These are phyloP conservation scores for Exophiala oligosperma DNA, from an alignment of 2,329 filamentous ascomycete genomes.

Conservation along the genomic window DNA sequence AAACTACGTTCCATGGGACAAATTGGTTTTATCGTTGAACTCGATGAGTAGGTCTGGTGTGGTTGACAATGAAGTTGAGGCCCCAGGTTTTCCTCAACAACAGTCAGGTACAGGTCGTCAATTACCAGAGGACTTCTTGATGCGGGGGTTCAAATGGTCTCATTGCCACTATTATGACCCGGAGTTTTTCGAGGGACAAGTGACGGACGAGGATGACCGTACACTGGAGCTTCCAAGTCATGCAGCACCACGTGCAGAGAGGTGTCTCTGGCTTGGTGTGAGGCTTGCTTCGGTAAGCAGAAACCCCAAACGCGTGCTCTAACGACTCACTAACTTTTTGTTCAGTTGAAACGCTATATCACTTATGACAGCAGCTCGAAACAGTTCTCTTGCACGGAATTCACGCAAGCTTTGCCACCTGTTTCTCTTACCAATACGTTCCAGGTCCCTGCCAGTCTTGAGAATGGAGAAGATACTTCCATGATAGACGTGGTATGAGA, in stretches of 20 bases:
- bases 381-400: constrained; percentile 36
- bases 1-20: constrained; percentile 51
- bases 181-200: constrained; percentile 51
- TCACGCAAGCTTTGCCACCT: constrained; percentile 10
- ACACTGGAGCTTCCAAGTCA: constrained; percentile 52
- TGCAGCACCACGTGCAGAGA: constrained; percentile 48
- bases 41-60: constrained; percentile 45
- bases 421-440: constrained; percentile 13
- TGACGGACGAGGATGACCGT: constrained; percentile 57
- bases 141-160: constrained; percentile 57
- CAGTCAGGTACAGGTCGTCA: constrained; percentile 46
- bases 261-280: constrained; percentile 53
- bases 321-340: constrained; percentile 16
- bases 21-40: constrained; percentile 55
- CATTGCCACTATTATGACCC: constrained; percentile 48
- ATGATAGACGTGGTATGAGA: constrained; percentile 13
- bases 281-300: constrained; percentile 43
- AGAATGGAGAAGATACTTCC: constrained; percentile 6
- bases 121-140: constrained; percentile 59
- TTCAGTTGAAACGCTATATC: constrained; percentile 38
- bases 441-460: constrained; percentile 5
- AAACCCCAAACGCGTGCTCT: not conserved
- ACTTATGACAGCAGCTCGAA: constrained; percentile 34
- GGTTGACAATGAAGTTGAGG: constrained; percentile 38
- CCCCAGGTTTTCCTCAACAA: constrained; percentile 42